Base-by-base conservation (phyloP, 495 filamentous ascomycete genomes). In the Aspergillus conjunctus region DNA sequence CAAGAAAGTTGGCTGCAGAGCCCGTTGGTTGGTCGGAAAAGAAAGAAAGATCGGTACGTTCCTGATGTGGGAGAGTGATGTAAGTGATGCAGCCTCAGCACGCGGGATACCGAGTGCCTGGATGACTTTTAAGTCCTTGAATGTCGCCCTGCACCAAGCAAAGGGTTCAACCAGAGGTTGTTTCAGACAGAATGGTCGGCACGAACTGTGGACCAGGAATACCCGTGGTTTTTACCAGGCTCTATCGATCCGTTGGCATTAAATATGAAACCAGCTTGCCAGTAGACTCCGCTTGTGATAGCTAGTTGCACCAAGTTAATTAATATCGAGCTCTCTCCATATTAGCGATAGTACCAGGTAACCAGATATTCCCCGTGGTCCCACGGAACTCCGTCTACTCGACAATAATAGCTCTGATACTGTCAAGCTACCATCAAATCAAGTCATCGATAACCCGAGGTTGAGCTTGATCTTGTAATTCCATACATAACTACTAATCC, bases 201-300 rank as follows among this genome's bases (percentile, higher is more conserved):
- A 48, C 44, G 44, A 48, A 48, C 44, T 48, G 44, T 48, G 44
- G 44, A 48, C 44, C 44, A 48, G 10, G 17, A 48, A 48, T 7
- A 20, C 44, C 20, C 44, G 3, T 46, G 9, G 18, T 48, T 48
- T 11, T 21, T 48, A 7, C 9, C 37, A n/a, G 15, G 12, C 12
- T 26, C 2, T 26, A 26, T 26, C 26, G 26, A 26, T 26, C 26
- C 5, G 26, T 26, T 5, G 5, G 5, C 26, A 26, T 26, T 2
- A 26, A 26, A 26, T 5, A 2, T 5, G 26, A 26, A 26, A 26
- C 26, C 26, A 26, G 5, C 26, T 41, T 41, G 37, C 10, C 37
- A 41, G 37, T 41, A 41, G 10, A 41, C 37, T 41, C 37, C 15
- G 10, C 37, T 41, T 15, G 37, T 41, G 15, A 15, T 14, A 17